A percentile compares a stretch with the other conserved stretches of the same genome.
Conservation (phyloP, 371 early-diverging fungal species). For the Mortierella sp. region DNA sequence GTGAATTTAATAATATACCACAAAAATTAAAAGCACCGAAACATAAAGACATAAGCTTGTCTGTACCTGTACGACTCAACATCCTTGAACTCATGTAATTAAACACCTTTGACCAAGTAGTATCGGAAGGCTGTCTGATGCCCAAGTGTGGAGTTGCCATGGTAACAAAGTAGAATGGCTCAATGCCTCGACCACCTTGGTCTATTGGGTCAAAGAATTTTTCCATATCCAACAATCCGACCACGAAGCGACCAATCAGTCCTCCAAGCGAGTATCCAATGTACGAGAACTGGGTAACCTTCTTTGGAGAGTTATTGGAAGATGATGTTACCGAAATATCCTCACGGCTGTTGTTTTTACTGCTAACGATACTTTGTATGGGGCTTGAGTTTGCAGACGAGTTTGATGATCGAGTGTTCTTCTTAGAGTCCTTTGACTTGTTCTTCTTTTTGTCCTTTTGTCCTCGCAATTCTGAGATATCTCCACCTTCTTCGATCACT, state of each 20-base stretch:
- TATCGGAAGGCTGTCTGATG: constrained; percentile 57
- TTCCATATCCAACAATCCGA: constrained; percentile 72
- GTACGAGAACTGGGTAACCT: constrained; percentile 71
- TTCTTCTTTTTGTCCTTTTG: constrained; percentile 29
- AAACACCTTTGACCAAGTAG: constrained; percentile 59
- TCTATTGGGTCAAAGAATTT: constrained; percentile 69
- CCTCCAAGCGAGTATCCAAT: constrained; percentile 90
- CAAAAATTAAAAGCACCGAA: not conserved
- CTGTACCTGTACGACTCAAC: constrained; percentile 65
- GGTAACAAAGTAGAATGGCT: constrained; percentile 60
- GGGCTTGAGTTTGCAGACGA: constrained; percentile 5
- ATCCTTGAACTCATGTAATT: constrained; percentile 64
- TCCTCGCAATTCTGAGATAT: constrained; percentile 42
- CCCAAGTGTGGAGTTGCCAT: constrained; percentile 90
- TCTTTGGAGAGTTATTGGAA: constrained; percentile 15
- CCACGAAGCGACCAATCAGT: constrained; percentile 77
- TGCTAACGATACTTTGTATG: not conserved
- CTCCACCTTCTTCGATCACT: constrained; percentile 48
- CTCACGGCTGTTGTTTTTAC: constrained; percentile 14
- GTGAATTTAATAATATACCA: not conserved
- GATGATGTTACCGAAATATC: not conserved
- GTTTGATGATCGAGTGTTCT: not conserved
- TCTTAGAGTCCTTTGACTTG: constrained; percentile 8
- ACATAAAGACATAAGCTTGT: not conserved
- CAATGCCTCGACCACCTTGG: constrained; percentile 62